Evolutionary conservation across 495 filamentous ascomycete genomes (phyloP), one percentile per base, ranked within the genome.

Genomic region (Penicillium cosmopolitanum): DNA sequence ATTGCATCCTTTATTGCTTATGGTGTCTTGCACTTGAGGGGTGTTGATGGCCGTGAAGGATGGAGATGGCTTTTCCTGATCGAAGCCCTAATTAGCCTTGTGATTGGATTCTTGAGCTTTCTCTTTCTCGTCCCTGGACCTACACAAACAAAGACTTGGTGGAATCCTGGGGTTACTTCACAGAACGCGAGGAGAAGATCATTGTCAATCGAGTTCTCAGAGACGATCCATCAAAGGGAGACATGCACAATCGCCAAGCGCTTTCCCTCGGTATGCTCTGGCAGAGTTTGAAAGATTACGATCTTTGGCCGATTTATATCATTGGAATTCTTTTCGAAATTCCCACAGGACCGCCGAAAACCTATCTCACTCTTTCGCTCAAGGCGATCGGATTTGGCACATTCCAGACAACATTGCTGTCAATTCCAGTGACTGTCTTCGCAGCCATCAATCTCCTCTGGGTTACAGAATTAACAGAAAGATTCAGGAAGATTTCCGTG

Each of bases 141-240:
- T 3, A 75, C 70, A 5, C 81, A 87, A 62, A 91, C 89, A 0
- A 73, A 72, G 21, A 86, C 79, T 42, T 84, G 80, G 78, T 33
- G 13, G 50, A 15, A 28, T 31, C 21, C 21, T 15, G 8, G 10
- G 13, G 13, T 2, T 51, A 33, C 5, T 36, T 36, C 23, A 35
- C 19, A 71, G 9, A 16, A 16, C 15, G 80, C 1, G 85, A 91
- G 60, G 85, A 88, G 62, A 79, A 72, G 5, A 90, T 91, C 64
- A 85, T 91, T 18, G 87, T 89, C 11, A 92, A 89, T 59, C 80
- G 89, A 5, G 79, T 91, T 10, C 70, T 91, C 7, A 79, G 87
- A 13, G 89, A 91, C 47, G 88, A 91, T 63, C 89, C 89, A 28
- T 36, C 28, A 13, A 59, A 59, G 33, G 51, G 57, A 2, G 42